phyloP scores from a whole-genome alignment of 106 monocot species.

The Gastrodia elata region DNA sequence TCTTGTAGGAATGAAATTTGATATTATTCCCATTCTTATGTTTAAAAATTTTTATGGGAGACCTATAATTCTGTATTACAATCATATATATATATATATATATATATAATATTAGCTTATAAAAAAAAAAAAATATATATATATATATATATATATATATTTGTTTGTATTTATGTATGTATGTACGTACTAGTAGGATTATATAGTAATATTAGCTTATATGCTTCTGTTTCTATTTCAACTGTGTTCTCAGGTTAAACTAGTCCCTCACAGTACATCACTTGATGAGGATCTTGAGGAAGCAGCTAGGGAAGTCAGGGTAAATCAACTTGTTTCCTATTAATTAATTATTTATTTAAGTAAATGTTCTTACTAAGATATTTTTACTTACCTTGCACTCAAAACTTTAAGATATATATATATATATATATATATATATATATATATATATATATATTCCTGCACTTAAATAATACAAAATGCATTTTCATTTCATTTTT shows the following conservation, averaged over 20 bases:
- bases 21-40: not conserved
- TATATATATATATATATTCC: too few relatives aligned
- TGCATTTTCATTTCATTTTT: too few relatives aligned
- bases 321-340: slow-evolving; percentile 11
- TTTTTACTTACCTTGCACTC: not conserved
- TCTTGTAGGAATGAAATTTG: too few relatives aligned
- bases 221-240: not conserved
- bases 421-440: too few relatives aligned
- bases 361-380: not conserved
- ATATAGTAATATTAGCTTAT: too few relatives aligned
- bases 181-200: too few relatives aligned
- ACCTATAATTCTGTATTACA: not conserved
- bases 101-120: too few relatives aligned
- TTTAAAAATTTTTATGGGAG: not conserved
- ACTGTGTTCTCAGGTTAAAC: slow-evolving; percentile 25
- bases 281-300: slow-evolving; percentile 83
- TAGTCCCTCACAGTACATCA: slow-evolving; percentile 53
- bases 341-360: not conserved
- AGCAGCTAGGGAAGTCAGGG: slow-evolving; percentile 64
- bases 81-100: not conserved
- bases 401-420: too few relatives aligned
- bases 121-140: too few relatives aligned
- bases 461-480: too few relatives aligned
- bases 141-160: too few relatives aligned
- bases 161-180: too few relatives aligned